These are phyloP conservation scores for Barbarea vulgaris DNA, from an alignment of 345 rosid species.

Conservation along the genomic window DNA sequence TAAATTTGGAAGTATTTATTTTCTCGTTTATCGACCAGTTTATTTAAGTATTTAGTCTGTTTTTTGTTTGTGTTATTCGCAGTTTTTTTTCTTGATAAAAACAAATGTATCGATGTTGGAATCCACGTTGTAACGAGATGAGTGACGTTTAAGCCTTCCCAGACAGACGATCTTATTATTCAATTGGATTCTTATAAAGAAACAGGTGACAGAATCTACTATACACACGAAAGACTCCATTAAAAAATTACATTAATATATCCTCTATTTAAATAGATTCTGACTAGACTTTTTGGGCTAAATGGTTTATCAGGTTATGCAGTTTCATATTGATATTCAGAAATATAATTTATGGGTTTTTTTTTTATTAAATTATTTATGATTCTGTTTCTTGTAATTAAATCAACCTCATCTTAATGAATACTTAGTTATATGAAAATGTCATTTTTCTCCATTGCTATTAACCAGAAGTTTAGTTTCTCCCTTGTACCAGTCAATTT, in stretches of 20 bases:
- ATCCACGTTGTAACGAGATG: constrained; percentile 28
- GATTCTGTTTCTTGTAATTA: background rate
- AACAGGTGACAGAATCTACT: background rate
- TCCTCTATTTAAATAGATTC: background rate
- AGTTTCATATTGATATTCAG: background rate
- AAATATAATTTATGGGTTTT: background rate
- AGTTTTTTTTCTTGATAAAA: constrained; percentile 1
- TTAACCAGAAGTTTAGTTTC: background rate
- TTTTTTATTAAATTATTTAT: background rate
- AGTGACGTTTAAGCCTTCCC: constrained; percentile 43
- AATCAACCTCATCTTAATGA: background rate
- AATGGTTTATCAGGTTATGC: background rate
- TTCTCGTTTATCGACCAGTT: constrained; percentile 13
- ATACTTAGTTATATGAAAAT: background rate
- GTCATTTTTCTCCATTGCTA: background rate
- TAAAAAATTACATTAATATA: background rate
- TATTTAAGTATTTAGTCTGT: constrained; percentile 12
- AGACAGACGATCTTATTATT: constrained; percentile 21
- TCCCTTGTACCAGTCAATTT: background rate
- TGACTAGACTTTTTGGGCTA: background rate
- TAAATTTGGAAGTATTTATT: constrained; percentile 27
- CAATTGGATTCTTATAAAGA: background rate
- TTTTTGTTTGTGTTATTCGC: constrained; percentile 18
- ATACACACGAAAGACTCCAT: background rate
- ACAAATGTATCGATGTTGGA: constrained; percentile 35